Percentiles rank a stretch among this genome's conserved stretches.
These are phyloP conservation scores for Venturia effusa DNA, from an alignment of 2,329 filamentous ascomycete species.

Conservation along the genomic window DNA sequence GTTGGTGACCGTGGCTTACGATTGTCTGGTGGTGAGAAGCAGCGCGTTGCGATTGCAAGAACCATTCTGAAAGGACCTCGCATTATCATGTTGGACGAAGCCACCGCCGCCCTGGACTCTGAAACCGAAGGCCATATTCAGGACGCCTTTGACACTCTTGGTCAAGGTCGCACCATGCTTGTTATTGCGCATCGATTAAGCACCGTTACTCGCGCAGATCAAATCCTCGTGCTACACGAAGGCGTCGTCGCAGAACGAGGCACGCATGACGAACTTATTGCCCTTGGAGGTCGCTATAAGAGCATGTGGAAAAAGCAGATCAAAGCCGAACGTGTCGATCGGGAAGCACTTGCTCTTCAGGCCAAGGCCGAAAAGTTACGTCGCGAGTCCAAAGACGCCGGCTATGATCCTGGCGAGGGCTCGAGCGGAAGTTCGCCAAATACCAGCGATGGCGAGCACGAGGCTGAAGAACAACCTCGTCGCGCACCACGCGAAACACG, in stretches of 20 bases:
- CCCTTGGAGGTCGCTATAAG: conserved; percentile 34
- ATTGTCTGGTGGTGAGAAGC: conserved; percentile 84
- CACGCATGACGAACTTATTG: conserved; percentile 40
- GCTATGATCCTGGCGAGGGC: conserved; percentile 4
- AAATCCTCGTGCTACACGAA: conserved; percentile 44
- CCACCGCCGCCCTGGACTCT: conserved; percentile 81
- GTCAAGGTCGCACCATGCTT: conserved; percentile 78
- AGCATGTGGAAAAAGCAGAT: conserved; percentile 44
- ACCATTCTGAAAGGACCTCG: conserved; percentile 86
- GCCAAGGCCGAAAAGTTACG: conserved; percentile 39
- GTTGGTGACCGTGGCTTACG: conserved; percentile 83
- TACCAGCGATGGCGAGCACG: conserved; percentile 7
- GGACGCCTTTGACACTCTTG: conserved; percentile 69
- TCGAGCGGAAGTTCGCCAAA: conserved; percentile 5
- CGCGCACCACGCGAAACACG: neutral
- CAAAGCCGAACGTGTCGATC: conserved; percentile 37
- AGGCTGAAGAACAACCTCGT: neutral
- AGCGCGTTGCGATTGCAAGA: conserved; percentile 84
- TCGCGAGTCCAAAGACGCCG: conserved; percentile 33
- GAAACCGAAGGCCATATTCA: conserved; percentile 93
- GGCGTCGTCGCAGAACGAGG: conserved; percentile 42
- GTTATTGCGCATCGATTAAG: conserved; percentile 72
- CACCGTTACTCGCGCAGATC: conserved; percentile 45
- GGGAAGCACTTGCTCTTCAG: conserved; percentile 38
- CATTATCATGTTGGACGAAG: conserved; percentile 88